These are phyloP conservation scores for Hysterium pulicare DNA, from an alignment of 2,329 filamentous ascomycete genomes.

Conservation along the genomic window DNA sequence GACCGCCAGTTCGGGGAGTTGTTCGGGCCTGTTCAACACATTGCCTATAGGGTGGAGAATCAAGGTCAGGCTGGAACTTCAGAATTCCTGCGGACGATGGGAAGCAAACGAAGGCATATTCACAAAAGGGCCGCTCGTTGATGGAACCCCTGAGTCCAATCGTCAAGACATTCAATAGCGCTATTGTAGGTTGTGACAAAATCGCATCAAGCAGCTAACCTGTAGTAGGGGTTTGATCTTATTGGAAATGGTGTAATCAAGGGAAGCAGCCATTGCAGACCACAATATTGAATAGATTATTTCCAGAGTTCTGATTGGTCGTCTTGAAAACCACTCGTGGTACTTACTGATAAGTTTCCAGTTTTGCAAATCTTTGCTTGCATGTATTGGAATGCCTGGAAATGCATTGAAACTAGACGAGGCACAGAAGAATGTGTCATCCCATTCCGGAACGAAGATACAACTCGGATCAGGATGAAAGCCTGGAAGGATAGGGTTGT, in stretches of 20 bases:
- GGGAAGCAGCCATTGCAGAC: no score
- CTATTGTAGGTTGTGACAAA: no score
- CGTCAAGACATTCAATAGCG: no score
- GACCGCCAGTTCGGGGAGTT: constrained; percentile 36
- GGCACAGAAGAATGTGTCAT: constrained; percentile 51
- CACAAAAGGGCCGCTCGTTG: constrained; percentile 1
- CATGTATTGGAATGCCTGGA: constrained; percentile 53
- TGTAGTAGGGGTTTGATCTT: no score
- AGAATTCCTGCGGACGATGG: constrained; percentile 5
- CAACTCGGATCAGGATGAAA: constrained; percentile 51
- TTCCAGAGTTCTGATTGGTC: no score
- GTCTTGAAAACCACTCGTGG: no score
- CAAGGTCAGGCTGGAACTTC: background rate
- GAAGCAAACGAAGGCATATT: constrained; percentile 10
- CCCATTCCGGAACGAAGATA: constrained; percentile 37
- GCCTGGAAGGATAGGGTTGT: constrained; percentile 50
- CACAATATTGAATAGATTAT: no score
- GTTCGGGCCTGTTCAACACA: constrained; percentile 33
- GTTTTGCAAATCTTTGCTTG: constrained; percentile 49
- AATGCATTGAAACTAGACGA: constrained; percentile 54
- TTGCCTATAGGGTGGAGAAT: constrained; percentile 18
- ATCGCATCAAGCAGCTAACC: no score
- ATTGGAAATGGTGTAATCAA: no score
- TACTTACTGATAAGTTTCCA: constrained; percentile 46
- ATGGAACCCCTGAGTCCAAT: background rate